phyloP scores from a whole-genome alignment of 257 asterid genomes.

The Solanum ahanhuiri region DNA sequence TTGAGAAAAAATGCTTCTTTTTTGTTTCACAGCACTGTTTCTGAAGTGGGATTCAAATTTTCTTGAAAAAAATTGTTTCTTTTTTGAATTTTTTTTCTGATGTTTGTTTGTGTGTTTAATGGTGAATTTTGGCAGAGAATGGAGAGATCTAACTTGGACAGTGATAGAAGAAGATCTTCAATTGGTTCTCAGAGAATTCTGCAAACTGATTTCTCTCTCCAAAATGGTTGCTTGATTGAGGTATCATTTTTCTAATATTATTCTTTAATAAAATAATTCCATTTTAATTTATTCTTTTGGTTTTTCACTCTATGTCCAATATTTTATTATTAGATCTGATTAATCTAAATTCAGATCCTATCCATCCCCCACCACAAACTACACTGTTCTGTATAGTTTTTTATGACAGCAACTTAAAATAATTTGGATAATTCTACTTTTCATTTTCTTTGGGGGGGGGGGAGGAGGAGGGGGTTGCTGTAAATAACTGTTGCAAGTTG shows the following conservation, averaged over 20 bases:
- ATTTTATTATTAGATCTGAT: no score
- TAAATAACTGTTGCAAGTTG: not conserved
- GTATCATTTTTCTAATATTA: conserved; percentile 19
- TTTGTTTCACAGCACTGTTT: conserved; percentile 29
- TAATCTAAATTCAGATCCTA: no score
- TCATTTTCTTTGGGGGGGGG: not conserved
- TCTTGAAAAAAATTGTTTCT: not conserved
- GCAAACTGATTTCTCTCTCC: conserved; percentile 31
- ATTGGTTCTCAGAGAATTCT: conserved; percentile 54
- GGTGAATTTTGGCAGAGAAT: conserved; percentile 41
- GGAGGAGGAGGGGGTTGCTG: not conserved
- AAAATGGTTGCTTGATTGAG: conserved; percentile 45
- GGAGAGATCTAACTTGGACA: conserved; percentile 36
- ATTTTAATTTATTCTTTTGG: not conserved
- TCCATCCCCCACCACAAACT: not conserved
- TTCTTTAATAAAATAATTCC: not conserved
- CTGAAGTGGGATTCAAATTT: conserved; percentile 51
- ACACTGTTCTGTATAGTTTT: no score
- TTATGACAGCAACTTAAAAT: not conserved
- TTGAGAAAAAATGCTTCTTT: not conserved
- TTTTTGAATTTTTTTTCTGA: not conserved
- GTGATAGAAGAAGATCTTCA: conserved; percentile 66
- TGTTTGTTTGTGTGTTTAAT: not conserved
- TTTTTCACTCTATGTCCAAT: not conserved
- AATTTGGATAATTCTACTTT: not conserved